A percentile compares a stretch with the other conserved stretches of the same genome.
These are phyloP conservation scores for Saccharomycopsis sp. DNA, from an alignment of 805 yeast species.

Conservation along the genomic window DNA sequence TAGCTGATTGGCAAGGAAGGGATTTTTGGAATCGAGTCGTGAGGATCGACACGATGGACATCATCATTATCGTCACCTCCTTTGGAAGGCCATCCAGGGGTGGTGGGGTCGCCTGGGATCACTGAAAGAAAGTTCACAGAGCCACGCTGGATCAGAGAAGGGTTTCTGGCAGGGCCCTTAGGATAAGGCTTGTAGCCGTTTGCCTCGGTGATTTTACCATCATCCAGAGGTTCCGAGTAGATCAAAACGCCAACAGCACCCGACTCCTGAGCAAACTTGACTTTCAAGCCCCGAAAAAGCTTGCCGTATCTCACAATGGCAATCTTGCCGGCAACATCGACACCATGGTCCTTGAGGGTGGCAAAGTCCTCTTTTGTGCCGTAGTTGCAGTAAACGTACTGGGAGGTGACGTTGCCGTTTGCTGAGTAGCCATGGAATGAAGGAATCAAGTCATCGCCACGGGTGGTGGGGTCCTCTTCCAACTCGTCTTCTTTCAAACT, in stretches of 20 bases:
- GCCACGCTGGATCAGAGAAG: slow-evolving; percentile 69
- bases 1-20: slow-evolving; percentile 66
- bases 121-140: slow-evolving; percentile 54
- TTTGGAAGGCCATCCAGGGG: slow-evolving; percentile 58
- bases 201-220: slow-evolving; percentile 37
- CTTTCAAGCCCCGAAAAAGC: slow-evolving; percentile 65
- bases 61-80: slow-evolving; percentile 38
- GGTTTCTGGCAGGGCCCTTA: slow-evolving; percentile 68
- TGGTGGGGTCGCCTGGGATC: slow-evolving; percentile 71
- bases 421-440: slow-evolving; percentile 74
- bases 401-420: slow-evolving; percentile 62
- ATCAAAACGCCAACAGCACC: slow-evolving; percentile 62
- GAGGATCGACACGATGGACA: slow-evolving; percentile 42
- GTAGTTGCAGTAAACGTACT: slow-evolving; percentile 58
- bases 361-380: slow-evolving; percentile 57
- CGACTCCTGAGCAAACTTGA: slow-evolving; percentile 62
- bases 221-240: slow-evolving; percentile 65
- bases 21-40: slow-evolving; percentile 46
- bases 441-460: slow-evolving; percentile 43
- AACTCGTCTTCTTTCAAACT: slow-evolving; percentile 44
- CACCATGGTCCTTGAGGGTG: slow-evolving; percentile 35
- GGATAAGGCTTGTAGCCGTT: slow-evolving; percentile 64
- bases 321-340: slow-evolving; percentile 47
- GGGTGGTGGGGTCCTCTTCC: slow-evolving; percentile 39
- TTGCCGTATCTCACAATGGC: slow-evolving; percentile 61